Evolutionary conservation across 2,329 filamentous ascomycete genomes (phyloP).

Genomic region (Aspergillus sp.): DNA sequence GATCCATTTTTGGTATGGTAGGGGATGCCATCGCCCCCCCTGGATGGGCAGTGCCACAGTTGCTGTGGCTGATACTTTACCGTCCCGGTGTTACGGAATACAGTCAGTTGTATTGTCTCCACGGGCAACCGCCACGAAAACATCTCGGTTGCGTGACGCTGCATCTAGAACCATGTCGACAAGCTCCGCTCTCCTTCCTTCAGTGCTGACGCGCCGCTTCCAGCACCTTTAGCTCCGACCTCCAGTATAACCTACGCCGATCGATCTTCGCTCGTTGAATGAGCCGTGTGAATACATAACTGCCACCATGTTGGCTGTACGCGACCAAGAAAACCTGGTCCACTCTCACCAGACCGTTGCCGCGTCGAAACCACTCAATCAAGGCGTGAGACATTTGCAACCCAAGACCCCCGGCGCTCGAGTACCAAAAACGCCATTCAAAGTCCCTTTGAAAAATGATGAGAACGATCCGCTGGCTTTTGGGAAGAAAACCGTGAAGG

Average conservation of each 20-base stretch:
- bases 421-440: slow-evolving; percentile 80
- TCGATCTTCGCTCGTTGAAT: slow-evolving; percentile 19
- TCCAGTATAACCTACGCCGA: background rate
- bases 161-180: slow-evolving; percentile 27
- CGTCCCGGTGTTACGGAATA: too few relatives aligned
- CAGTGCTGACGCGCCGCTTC: background rate
- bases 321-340: slow-evolving; percentile 86
- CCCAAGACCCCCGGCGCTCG: slow-evolving; percentile 79
- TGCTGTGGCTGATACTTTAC: too few relatives aligned
- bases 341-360: slow-evolving; percentile 71
- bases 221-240: slow-evolving; percentile 8
- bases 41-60: background rate
- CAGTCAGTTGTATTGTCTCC: slow-evolving; percentile 29
- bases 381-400: slow-evolving; percentile 60
- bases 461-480: slow-evolving; percentile 71
- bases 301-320: slow-evolving; percentile 70
- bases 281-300: slow-evolving; percentile 18
- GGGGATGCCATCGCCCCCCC: background rate
- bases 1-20: slow-evolving; percentile 11
- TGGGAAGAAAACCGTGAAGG: slow-evolving; percentile 62
- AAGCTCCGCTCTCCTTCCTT: background rate
- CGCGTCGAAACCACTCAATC: slow-evolving; percentile 71
- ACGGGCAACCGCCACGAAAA: slow-evolving; percentile 42
- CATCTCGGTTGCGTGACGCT: slow-evolving; percentile 18
- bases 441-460: slow-evolving; percentile 76